Evolutionary conservation across 108 stramenopile genomes (phyloP).

Genomic region (Stephanodiscus triporus): DNA sequence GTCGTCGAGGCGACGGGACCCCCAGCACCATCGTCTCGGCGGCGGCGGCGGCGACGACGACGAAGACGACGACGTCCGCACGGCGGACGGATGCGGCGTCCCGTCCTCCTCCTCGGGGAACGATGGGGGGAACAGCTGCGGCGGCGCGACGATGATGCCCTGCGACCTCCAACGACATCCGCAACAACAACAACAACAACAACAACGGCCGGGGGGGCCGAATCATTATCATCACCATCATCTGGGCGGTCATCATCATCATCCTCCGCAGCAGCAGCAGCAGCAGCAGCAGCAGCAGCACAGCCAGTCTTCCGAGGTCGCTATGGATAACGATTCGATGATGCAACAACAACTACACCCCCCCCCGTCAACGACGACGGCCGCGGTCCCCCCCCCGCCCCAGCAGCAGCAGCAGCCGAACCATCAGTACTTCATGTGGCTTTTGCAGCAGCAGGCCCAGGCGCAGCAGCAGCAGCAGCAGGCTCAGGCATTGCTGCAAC

Average conservation of each 20-base stretch:
- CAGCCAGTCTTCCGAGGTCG: no score
- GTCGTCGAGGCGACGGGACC: no score
- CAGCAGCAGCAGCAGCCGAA: constrained; percentile 18
- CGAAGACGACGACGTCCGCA: no score
- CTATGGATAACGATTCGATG: no score
- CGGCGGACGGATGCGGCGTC: no score
- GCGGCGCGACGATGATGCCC: no score
- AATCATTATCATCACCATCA: no score
- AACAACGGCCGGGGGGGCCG: no score
- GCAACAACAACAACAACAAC: constrained; percentile 23
- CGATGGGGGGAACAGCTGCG: no score
- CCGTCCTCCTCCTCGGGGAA: no score
- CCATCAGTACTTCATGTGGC: constrained; percentile 12
- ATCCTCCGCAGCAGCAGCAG: constrained; percentile 8
- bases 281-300: constrained; percentile 13
- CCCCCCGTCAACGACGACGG: constrained; percentile 12
- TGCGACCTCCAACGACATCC: not conserved
- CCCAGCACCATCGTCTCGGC: no score
- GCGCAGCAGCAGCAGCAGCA: constrained; percentile 43
- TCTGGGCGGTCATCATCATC: not conserved
- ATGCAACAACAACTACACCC: constrained; percentile 25
- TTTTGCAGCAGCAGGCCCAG: constrained; percentile 8
- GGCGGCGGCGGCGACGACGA: not conserved
- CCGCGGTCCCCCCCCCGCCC: constrained; percentile 2
- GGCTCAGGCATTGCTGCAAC: constrained; percentile 14